Conservation (phyloP, 352 stramenopile genomes). For the Nothophytophthora sp. region DNA sequence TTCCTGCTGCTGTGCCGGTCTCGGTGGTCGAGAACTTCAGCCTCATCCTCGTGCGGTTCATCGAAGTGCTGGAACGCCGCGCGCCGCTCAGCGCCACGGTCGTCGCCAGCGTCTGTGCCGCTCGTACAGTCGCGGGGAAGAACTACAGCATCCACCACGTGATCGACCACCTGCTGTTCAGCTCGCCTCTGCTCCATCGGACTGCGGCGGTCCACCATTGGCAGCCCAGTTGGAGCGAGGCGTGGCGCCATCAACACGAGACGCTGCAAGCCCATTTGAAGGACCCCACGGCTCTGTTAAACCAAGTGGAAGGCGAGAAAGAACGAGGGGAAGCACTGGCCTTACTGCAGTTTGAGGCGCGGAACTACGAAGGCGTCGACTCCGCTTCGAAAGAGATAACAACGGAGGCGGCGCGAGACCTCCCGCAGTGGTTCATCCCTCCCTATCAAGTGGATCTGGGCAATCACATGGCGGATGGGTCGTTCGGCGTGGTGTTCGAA, state of each 20-base stretch:
- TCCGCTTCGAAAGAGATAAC: neutral
- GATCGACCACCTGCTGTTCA: constrained; percentile 7
- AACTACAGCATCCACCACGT: constrained; percentile 15
- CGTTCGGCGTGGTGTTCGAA: constrained; percentile 11
- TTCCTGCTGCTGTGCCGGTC: neutral
- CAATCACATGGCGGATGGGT: neutral
- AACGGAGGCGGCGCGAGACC: no score
- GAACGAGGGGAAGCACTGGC: neutral
- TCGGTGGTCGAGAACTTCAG: constrained; percentile 1
- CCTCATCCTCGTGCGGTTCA: neutral
- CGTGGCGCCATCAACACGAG: neutral
- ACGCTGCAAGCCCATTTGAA: neutral
- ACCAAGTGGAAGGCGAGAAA: neutral
- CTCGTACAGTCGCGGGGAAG: constrained; percentile 4
- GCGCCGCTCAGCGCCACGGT: neutral
- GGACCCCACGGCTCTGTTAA: neutral
- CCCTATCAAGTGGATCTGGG: constrained; percentile 7
- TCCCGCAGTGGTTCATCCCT: constrained; percentile 8
- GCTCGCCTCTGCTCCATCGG: neutral
- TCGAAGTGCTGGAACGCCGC: neutral
- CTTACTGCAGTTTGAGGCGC: neutral
- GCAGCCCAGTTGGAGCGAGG: constrained; percentile 1
- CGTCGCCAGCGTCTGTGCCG: neutral
- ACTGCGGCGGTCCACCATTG: constrained; percentile 1
- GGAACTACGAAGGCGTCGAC: no score